Evolutionary conservation across 2,329 filamentous ascomycete genomes (phyloP).

Genomic region (Diaporthe sp.): DNA sequence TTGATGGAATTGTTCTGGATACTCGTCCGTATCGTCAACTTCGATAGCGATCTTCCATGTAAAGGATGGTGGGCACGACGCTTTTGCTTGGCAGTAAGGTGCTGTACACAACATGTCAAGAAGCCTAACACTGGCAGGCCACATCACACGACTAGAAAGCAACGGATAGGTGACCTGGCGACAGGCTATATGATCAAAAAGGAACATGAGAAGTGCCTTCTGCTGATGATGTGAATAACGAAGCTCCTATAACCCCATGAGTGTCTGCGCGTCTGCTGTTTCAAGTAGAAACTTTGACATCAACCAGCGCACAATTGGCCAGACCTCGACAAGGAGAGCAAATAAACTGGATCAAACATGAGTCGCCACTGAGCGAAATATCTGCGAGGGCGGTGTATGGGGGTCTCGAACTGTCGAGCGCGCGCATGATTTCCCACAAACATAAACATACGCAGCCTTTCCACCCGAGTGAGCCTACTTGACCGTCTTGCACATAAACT

Average conservation of each 20-base stretch:
- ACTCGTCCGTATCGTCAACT: neutral
- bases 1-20: neutral
- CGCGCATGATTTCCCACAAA: neutral
- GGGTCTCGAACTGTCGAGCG: conserved; percentile 19
- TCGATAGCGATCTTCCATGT: neutral
- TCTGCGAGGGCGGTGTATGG: neutral
- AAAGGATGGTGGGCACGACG: too few relatives aligned
- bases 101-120: too few relatives aligned
- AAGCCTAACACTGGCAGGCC: neutral
- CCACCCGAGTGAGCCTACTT: neutral
- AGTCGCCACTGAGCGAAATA: conserved; percentile 29
- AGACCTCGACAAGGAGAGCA: neutral
- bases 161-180: neutral
- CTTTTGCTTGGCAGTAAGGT: neutral
- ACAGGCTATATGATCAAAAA: neutral
- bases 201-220: neutral
- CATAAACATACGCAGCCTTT: neutral
- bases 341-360: conserved; percentile 17
- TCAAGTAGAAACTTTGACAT: conserved; percentile 14
- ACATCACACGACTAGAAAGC: neutral
- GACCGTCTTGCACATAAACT: too few relatives aligned
- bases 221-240: neutral
- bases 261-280: neutral
- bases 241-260: neutral
- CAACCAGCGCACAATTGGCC: conserved; percentile 7